Percentiles rank a stretch among this genome's conserved stretches.
These are phyloP conservation scores for Microbotryum scabiosae DNA, from an alignment of 1,284 basidiomycete species.

Conservation along the genomic window DNA sequence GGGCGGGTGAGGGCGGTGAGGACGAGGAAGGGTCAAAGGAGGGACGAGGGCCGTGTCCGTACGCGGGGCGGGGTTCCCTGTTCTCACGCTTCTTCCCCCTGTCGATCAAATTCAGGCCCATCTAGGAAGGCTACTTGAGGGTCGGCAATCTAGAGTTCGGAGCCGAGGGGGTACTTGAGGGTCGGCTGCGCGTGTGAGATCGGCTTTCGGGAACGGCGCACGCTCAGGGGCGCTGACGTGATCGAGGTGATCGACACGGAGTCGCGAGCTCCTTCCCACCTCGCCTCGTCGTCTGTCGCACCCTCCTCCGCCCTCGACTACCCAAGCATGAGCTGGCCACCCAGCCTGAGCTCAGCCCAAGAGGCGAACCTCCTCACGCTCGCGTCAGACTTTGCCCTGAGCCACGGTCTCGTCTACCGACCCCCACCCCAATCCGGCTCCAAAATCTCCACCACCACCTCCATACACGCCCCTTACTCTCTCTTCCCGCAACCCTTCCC, in stretches of 20 bases:
- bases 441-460: constrained; percentile 46
- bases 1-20: constrained; percentile 1
- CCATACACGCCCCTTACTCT: constrained; percentile 75
- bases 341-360: neutral
- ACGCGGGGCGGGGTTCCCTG: no score
- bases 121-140: no score
- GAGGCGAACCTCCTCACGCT: constrained; percentile 6
- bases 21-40: neutral
- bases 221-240: neutral
- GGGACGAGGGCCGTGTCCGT: neutral
- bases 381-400: constrained; percentile 74
- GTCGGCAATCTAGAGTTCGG: no score
- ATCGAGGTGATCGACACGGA: neutral
- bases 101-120: no score
- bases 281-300: neutral
- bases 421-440: constrained; percentile 40
- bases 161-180: no score
- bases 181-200: no score
- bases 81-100: no score
- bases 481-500: constrained; percentile 85
- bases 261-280: neutral
- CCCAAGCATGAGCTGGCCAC: constrained; percentile 4
- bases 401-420: constrained; percentile 60
- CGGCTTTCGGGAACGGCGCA: neutral
- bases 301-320: neutral